Percentiles rank a stretch among this genome's conserved stretches.
Evolutionary conservation across 1,139 yeast genomes (phyloP).

Genomic region (Taphrina flavorubra): DNA sequence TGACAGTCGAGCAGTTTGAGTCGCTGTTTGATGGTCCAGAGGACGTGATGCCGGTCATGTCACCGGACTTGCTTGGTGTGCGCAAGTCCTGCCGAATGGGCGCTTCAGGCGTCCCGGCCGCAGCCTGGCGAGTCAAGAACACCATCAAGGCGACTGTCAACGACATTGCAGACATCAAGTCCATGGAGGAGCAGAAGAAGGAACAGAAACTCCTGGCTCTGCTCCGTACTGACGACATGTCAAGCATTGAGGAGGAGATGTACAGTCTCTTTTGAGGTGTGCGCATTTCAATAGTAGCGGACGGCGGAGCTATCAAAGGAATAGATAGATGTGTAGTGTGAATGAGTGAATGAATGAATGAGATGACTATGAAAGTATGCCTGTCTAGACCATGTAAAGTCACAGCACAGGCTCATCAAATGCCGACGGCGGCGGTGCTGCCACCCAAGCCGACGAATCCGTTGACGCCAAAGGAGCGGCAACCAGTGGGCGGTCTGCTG

Average conservation of each 20-base stretch:
- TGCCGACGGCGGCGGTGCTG: neutral
- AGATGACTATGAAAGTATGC: neutral
- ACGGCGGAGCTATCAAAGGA: too few relatives aligned
- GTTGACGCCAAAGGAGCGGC: neutral
- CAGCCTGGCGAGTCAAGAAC: too few relatives aligned
- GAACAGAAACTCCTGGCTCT: neutral
- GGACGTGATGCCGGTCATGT: neutral
- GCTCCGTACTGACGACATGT: conserved; percentile 4
- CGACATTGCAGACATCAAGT: neutral
- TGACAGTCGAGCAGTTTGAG: conserved; percentile 33
- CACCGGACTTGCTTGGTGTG: too few relatives aligned
- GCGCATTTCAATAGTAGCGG: neutral
- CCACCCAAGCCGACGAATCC: neutral
- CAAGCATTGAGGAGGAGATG: conserved; percentile 18
- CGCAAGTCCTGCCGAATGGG: too few relatives aligned
- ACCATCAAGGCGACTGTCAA: too few relatives aligned
- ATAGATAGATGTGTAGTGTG: neutral
- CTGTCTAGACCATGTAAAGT: too few relatives aligned
- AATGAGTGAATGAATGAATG: neutral
- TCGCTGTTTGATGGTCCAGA: conserved; percentile 26
- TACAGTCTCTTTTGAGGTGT: neutral
- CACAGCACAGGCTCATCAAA: neutral
- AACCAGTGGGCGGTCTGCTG: conserved; percentile 13
- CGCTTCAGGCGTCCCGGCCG: too few relatives aligned
- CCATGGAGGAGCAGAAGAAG: conserved; percentile 2